These are phyloP conservation scores for Wickerhamomyces pijperi DNA, from an alignment of 805 yeast genomes.

Conservation along the genomic window DNA sequence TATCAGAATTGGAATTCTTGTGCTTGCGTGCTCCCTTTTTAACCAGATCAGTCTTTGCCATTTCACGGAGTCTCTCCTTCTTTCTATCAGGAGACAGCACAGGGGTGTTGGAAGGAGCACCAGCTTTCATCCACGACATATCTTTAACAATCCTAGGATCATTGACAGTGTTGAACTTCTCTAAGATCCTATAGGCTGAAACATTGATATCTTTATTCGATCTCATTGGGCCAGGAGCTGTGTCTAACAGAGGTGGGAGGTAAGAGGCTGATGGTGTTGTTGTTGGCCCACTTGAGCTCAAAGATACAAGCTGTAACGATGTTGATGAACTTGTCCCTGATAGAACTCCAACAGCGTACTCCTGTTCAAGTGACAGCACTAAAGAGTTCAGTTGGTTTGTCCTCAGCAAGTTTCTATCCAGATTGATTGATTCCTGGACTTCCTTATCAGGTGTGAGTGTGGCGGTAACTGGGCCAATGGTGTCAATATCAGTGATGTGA, in stretches of 20 bases:
- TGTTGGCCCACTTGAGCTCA: too few species aligned
- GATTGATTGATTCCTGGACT: neutral
- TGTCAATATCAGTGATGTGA: neutral
- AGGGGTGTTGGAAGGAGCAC: constrained; percentile 4
- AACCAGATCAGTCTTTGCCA: too few species aligned
- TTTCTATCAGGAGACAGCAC: neutral
- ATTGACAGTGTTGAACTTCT: neutral
- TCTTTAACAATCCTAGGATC: neutral
- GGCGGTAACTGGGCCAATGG: neutral
- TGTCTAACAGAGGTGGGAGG: too few species aligned
- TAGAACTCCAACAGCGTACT: neutral
- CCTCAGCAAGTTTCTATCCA: neutral
- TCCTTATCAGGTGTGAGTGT: neutral
- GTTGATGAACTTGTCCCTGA: too few species aligned
- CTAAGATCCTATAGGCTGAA: neutral
- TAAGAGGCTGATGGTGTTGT: too few species aligned
- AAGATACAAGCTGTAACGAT: too few species aligned
- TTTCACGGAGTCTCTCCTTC: too few species aligned
- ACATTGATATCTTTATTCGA: too few species aligned
- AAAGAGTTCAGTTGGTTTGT: neutral
- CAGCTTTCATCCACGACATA: neutral
- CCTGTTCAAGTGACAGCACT: neutral
- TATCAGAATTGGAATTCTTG: too few species aligned
- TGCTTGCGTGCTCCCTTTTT: too few species aligned
- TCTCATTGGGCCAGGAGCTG: too few species aligned